Evolutionary conservation across 2,329 filamentous ascomycete genomes (phyloP).

Genomic region (Ilyonectria sp.): DNA sequence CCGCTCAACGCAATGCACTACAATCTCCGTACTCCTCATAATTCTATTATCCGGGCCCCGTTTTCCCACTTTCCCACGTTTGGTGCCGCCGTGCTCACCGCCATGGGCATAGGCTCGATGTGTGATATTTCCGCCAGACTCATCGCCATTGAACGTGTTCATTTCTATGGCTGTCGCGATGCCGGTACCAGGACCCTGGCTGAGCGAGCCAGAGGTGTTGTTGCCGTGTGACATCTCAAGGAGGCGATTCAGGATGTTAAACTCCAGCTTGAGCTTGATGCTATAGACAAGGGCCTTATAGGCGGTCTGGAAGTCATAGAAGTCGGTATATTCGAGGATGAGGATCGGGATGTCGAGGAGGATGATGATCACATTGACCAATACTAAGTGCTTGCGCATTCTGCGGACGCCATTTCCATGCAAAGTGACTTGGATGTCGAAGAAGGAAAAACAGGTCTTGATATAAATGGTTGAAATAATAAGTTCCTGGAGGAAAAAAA

Average conservation of each 20-base stretch:
- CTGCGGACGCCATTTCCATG: conserved; percentile 25
- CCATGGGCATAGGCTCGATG: neutral
- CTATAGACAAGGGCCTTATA: conserved; percentile 57
- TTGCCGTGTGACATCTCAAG: conserved; percentile 48
- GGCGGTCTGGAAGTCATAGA: conserved; percentile 54
- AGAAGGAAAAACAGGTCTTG: conserved; percentile 26
- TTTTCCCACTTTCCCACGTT: neutral
- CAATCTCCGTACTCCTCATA: conserved; percentile 8
- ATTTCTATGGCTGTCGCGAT: neutral
- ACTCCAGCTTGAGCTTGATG: conserved; percentile 57
- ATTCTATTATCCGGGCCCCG: neutral
- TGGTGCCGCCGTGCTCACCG: neutral
- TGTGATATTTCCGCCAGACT: neutral
- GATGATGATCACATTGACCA: conserved; percentile 61
- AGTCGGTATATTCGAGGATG: conserved; percentile 53
- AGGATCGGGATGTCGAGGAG: conserved; percentile 59
- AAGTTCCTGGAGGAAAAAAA: too few species aligned
- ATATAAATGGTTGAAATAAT: conserved; percentile 64
- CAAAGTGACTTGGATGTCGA: conserved; percentile 56
- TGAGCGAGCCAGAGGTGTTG: conserved; percentile 38
- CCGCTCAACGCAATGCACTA: conserved; percentile 8
- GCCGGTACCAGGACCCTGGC: conserved; percentile 11
- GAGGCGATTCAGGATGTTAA: conserved; percentile 56
- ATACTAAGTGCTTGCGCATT: conserved; percentile 57
- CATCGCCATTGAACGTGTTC: conserved; percentile 6